Evolutionary conservation across 2,329 filamentous ascomycete genomes (phyloP).

Genomic region (Fusarium torreyae): DNA sequence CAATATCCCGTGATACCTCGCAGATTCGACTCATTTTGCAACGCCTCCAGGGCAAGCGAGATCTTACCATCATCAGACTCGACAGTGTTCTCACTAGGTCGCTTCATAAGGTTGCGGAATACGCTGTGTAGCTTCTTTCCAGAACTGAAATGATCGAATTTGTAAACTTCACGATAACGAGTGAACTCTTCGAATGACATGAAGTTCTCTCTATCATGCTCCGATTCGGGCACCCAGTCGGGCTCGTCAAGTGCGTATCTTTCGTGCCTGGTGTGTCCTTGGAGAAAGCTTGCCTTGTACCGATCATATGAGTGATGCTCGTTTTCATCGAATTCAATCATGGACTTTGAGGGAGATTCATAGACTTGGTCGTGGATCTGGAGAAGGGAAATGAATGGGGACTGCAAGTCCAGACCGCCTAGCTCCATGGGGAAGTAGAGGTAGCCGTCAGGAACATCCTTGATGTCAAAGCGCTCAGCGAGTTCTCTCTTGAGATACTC

Average conservation of each 20-base stretch:
- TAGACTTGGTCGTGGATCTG: constrained; percentile 57
- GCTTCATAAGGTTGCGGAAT: constrained; percentile 56
- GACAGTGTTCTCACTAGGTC: constrained; percentile 50
- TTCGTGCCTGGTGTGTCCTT: constrained; percentile 21
- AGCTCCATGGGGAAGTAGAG: constrained; percentile 63
- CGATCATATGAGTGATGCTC: constrained; percentile 56
- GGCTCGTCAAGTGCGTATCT: constrained; percentile 33
- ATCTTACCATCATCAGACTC: constrained; percentile 48
- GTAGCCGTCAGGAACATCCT: constrained; percentile 61
- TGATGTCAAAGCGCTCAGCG: constrained; percentile 64
- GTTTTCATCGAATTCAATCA: constrained; percentile 54
- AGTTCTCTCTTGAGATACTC: constrained; percentile 70
- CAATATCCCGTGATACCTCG: constrained; percentile 50
- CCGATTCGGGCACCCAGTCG: constrained; percentile 51
- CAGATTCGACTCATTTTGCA: constrained; percentile 35
- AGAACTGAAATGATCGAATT: constrained; percentile 46
- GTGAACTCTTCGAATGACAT: constrained; percentile 62
- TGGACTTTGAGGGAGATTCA: constrained; percentile 49
- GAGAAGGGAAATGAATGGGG: constrained; percentile 61
- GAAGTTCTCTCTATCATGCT: constrained; percentile 57
- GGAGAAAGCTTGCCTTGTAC: constrained; percentile 56
- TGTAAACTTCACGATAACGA: constrained; percentile 59
- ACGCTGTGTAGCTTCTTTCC: constrained; percentile 49
- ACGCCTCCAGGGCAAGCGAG: constrained; percentile 40
- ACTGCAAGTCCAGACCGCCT: constrained; percentile 63